Evolutionary conservation across 225 moss, liverwort and hornwort genomes (phyloP).

Genomic region (Thuidium tamariscinum): DNA sequence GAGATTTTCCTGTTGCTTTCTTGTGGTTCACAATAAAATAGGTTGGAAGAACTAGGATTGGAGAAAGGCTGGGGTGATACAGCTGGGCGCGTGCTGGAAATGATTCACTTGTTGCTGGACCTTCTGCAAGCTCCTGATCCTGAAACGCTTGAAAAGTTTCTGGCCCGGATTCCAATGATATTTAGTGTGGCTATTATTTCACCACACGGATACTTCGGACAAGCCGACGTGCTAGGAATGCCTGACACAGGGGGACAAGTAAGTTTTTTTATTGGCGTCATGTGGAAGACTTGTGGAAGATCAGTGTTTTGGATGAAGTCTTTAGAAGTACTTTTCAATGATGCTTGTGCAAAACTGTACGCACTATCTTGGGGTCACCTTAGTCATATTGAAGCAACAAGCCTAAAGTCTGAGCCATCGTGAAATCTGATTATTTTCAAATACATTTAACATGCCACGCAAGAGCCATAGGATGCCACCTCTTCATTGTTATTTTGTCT

Average conservation of each 20-base stretch:
- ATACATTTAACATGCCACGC: background rate
- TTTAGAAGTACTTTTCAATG: background rate
- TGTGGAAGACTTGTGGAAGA: background rate
- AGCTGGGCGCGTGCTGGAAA: conserved; percentile 55
- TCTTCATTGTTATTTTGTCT: background rate
- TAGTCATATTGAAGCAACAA: background rate
- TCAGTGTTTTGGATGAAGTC: background rate
- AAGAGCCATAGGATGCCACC: background rate
- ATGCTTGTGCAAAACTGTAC: background rate
- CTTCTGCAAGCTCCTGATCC: conserved; percentile 94
- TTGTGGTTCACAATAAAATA: background rate
- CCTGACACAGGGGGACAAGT: conserved; percentile 98
- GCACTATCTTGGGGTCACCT: background rate
- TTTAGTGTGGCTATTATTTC: conserved; percentile 83
- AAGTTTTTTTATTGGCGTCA: background rate
- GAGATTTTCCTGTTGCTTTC: background rate
- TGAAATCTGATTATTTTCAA: background rate
- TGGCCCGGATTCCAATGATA: conserved; percentile 66
- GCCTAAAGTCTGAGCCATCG: too few relatives aligned
- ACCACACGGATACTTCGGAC: conserved; percentile 95
- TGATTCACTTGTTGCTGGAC: conserved; percentile 61
- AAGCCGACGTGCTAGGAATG: conserved; percentile 71
- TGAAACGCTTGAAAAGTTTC: conserved; percentile 56
- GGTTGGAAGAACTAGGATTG: conserved; percentile 57
- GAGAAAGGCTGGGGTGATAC: conserved; percentile 97